Percentiles rank a stretch among this genome's conserved stretches.
These are phyloP conservation scores for Gamsiella multidivaricata DNA, from an alignment of 192 early-diverging fungal genomes.

Conservation along the genomic window DNA sequence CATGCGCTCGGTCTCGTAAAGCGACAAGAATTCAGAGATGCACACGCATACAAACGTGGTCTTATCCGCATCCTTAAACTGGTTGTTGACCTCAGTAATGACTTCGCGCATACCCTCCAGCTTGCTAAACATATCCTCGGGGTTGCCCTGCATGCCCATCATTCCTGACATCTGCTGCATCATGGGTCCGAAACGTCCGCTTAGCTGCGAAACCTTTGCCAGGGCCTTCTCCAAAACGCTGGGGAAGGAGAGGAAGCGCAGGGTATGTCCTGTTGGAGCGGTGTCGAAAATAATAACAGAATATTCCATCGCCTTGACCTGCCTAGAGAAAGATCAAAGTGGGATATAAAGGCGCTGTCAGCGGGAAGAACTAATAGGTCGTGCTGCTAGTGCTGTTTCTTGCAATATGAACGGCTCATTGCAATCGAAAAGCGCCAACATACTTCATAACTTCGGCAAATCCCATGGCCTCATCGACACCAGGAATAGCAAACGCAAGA, in stretches of 20 bases:
- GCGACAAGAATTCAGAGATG: conserved; percentile 98
- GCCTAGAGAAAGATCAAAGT: conserved; percentile 59
- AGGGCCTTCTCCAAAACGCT: conserved; percentile 97
- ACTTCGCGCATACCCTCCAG: conserved; percentile 95
- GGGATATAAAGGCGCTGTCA: background rate
- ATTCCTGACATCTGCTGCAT: conserved; percentile 93
- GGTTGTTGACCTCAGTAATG: conserved; percentile 97
- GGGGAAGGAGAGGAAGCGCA: conserved; percentile 98
- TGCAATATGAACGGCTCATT: no score
- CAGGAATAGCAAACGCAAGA: conserved; percentile 98
- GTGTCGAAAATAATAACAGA: conserved; percentile 99
- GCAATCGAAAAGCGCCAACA: no score
- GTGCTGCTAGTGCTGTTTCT: no score
- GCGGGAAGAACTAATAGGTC: background rate
- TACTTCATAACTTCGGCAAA: conserved; percentile 99
- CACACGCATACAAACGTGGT: conserved; percentile 99
- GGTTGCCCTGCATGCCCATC: conserved; percentile 87
- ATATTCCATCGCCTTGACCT: conserved; percentile 99
- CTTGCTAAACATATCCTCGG: conserved; percentile 96
- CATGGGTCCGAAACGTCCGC: conserved; percentile 96
- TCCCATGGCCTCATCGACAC: conserved; percentile 99
- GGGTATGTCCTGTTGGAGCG: conserved; percentile 98
- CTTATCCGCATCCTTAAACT: conserved; percentile 99
- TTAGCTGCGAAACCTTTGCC: conserved; percentile 93
- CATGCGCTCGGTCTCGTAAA: conserved; percentile 99